phyloP scores from a whole-genome alignment of 345 rosid species.

The Pelargonium nanum region DNA sequence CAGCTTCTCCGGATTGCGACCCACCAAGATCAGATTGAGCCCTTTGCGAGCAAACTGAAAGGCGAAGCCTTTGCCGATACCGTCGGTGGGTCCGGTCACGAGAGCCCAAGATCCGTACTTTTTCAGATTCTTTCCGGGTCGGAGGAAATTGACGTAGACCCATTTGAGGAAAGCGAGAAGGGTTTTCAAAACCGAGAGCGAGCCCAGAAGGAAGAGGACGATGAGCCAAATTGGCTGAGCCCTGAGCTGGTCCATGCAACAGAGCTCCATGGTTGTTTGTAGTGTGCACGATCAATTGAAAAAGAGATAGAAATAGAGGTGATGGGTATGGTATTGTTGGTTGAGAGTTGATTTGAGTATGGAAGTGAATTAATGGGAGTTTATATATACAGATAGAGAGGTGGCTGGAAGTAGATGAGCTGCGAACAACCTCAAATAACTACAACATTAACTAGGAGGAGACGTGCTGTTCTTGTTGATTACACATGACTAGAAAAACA shows the following conservation, averaged over 20 bases:
- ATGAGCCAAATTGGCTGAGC: constrained; percentile 47
- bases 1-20: constrained; percentile 22
- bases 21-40: constrained; percentile 25
- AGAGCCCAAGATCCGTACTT: constrained; percentile 36
- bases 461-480: no score
- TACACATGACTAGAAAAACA: no score
- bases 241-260: constrained; percentile 27
- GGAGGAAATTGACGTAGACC: constrained; percentile 23
- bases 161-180: constrained; percentile 12
- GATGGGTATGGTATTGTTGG: no score
- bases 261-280: constrained; percentile 37
- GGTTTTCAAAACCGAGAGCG: constrained; percentile 12
- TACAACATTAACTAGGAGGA: no score
- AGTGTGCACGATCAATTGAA: no score
- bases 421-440: no score
- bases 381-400: no score
- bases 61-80: constrained; percentile 30
- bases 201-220: constrained; percentile 19
- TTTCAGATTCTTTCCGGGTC: constrained; percentile 23
- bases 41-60: constrained; percentile 26
- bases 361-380: no score
- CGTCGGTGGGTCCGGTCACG: constrained; percentile 30
- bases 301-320: no score
- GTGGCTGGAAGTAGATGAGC: no score
- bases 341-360: not conserved